Base-by-base conservation (phyloP, 1,284 basidiomycete genomes). In the Somion occarium region DNA sequence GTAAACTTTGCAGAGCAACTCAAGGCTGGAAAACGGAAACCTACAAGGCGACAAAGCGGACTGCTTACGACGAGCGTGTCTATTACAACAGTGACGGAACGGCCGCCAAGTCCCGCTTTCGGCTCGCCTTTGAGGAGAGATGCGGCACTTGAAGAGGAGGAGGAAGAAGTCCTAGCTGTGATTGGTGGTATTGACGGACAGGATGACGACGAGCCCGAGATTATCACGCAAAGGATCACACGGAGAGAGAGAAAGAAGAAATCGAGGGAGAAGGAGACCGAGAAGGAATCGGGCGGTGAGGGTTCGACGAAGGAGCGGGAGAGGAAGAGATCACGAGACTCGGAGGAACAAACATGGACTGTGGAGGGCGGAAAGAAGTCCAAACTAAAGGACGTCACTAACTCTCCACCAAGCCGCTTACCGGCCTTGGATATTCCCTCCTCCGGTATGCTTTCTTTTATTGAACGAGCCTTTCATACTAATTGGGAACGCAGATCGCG, bases 371-470 rank as follows among this genome's bases (percentile, higher is more conserved):
- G 49, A 13, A 69, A 71, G 58, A 78, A 79, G 59, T 67, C 68
- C 46, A 79, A 73, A 63, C 66, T 85, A 50, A 83, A 82, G 68
- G 83, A 86, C 61, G 79, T 85, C 56, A 84, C 82, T 24, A 85
- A 85, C 63, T 76, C 79, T 9, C 72, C 70, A 24, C 67, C 66
- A 56, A 65, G 63, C 44, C 71, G 67, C 49, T 61, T 76, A 43
- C 65, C 70, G 15, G 66, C 63, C 26, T 59, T 73, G 38, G 73
- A 75, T 55, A 72, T 63, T 13, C 65, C 65, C 47, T n/a, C n/a
- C n/a, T 67, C 58, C 61, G 58, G 60, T 65, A 51, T 19, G n/a
- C 58, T 54, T 30, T 20, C 3, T n/a, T 22, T 30, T 52, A 11
- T 13, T 39, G 23, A 22, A 23, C 30, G 20, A 20, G 3, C 39